Conservation (phyloP, 164 flowering plant genomes). For the Stephania cephalantha region DNA sequence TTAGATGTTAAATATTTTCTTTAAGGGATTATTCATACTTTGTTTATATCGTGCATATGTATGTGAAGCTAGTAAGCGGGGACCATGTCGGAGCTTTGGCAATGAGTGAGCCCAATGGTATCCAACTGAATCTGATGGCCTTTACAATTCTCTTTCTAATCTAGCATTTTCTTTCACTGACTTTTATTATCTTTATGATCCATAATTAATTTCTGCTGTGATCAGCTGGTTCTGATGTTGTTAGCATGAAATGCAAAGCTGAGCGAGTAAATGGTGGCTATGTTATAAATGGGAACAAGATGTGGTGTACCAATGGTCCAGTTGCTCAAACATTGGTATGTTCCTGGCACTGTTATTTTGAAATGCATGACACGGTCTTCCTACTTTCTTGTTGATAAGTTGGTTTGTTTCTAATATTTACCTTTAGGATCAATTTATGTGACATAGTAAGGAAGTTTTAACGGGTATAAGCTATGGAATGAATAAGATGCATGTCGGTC, state of each 20-base stretch:
- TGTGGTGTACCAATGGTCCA: slow-evolving; percentile 99
- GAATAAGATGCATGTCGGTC: no score
- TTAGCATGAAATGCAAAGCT: slow-evolving; percentile 98
- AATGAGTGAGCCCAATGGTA: slow-evolving; percentile 99
- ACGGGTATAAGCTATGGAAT: no score
- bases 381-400: not conserved
- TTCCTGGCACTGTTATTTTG: slow-evolving; percentile 4
- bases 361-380: not conserved
- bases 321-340: slow-evolving; percentile 84
- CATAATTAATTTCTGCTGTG: slow-evolving; percentile 11
- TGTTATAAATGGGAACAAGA: slow-evolving; percentile 90
- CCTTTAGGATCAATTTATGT: not conserved
- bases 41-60: not conserved
- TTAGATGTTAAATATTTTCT: no score
- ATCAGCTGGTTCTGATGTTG: slow-evolving; percentile 99
- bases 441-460: no score
- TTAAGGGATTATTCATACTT: not conserved
- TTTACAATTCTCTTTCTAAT: slow-evolving; percentile 7
- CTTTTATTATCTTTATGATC: not conserved
- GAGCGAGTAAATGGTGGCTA: slow-evolving; percentile 90
- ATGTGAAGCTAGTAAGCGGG: slow-evolving; percentile 85
- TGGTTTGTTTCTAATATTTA: not conserved
- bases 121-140: slow-evolving; percentile 4
- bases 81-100: slow-evolving; percentile 99
- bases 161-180: not conserved